Conservation (phyloP, 768 basidiomycete genomes). For the Suillus americanus region DNA sequence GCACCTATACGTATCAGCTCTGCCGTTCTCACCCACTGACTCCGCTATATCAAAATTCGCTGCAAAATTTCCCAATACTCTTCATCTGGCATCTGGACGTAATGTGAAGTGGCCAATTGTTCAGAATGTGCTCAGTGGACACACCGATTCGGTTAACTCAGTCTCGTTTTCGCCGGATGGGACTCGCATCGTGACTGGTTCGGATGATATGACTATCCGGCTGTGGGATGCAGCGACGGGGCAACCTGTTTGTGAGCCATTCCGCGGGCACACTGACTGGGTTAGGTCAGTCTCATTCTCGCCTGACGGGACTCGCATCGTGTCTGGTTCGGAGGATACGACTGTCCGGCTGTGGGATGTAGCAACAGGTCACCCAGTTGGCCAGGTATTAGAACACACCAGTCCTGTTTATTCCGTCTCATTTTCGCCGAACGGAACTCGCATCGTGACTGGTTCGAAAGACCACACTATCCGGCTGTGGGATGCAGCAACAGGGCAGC, state of each 20-base stretch:
- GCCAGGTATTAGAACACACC: conserved; percentile 7
- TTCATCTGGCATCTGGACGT: not conserved
- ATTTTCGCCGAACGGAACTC: conserved; percentile 13
- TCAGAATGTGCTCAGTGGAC: conserved; percentile 1
- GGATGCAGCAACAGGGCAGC: conserved; percentile 13
- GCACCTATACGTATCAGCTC: conserved; percentile 24
- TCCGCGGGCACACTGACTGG: conserved; percentile 6
- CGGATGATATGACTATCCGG: conserved; percentile 1
- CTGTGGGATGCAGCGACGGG: conserved; percentile 11
- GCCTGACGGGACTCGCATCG: conserved; percentile 14
- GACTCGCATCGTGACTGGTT: conserved; percentile 5
- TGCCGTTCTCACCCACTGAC: conserved; percentile 25
- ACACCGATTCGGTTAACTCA: not conserved
- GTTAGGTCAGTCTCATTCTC: conserved; percentile 10
- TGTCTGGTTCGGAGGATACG: conserved; percentile 19
- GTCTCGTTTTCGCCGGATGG: conserved; percentile 11
- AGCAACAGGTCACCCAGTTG: conserved; percentile 4
- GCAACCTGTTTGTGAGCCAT: not conserved
- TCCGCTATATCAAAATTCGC: conserved; percentile 23
- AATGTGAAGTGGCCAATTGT: not conserved
- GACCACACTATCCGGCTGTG: conserved; percentile 12
- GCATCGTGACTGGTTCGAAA: conserved; percentile 7
- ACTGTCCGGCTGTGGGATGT: conserved; percentile 22
- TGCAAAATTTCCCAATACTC: not conserved
- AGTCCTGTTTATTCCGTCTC: conserved; percentile 5